Evolutionary conservation across 208 protist species (phyloP).

Genomic region (Naegleria lovaniensis): DNA sequence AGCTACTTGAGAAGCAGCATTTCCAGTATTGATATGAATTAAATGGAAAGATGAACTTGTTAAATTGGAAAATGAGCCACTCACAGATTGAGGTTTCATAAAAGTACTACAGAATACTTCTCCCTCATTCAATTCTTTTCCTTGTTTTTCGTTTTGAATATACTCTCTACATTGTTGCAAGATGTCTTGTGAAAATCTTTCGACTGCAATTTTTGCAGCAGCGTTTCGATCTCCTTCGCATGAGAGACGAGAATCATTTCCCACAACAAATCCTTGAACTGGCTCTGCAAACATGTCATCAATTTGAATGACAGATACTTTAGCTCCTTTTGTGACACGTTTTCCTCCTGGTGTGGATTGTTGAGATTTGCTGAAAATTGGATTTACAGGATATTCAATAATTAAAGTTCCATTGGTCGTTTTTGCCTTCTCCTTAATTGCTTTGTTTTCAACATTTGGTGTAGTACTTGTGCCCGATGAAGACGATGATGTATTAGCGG

Average conservation of each 20-base stretch:
- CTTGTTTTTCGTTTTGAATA: background rate
- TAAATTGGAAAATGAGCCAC: background rate
- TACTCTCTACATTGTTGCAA: background rate
- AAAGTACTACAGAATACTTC: background rate
- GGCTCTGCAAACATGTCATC: background rate
- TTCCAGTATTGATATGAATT: background rate
- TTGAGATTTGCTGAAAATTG: background rate
- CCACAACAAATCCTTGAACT: background rate
- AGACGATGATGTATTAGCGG: background rate
- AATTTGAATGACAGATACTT: background rate
- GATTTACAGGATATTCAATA: constrained; percentile 6
- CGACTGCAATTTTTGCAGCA: background rate
- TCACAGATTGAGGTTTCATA: background rate
- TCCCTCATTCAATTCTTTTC: background rate
- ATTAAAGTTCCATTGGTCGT: background rate
- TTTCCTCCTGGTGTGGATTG: background rate
- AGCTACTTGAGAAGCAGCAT: background rate
- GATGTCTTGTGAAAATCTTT: background rate
- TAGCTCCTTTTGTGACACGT: background rate
- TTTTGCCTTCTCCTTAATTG: background rate
- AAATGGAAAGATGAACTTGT: background rate
- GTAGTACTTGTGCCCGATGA: background rate
- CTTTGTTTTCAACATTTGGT: background rate
- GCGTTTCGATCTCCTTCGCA: background rate
- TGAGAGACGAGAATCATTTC: background rate